Base-by-base conservation (phyloP, 169 alveolate genomes). In the Perkinsus marinus region DNA sequence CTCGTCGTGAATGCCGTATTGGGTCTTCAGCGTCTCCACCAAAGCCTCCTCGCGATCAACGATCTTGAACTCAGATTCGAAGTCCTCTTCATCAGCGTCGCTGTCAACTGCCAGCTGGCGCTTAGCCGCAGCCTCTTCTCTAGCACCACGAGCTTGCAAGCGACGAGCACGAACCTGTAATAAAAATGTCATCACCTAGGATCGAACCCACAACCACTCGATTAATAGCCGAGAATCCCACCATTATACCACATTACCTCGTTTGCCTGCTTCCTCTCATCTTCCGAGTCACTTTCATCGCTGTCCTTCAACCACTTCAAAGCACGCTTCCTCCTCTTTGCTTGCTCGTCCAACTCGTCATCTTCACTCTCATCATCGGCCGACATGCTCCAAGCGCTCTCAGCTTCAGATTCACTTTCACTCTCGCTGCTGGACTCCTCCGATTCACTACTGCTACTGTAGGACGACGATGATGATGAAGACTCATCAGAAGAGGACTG, bases 351-450 rank as follows among this genome's bases (percentile, higher is more conserved):
- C 92, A 94, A 94, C 90, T 94, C 95, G 57, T 93, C 95, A 30
- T 96, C 97, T 5, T 95, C 96, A 36, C 94, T 93, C 90, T 90
- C 92, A 36, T 94, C 96, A 26, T 94, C 96, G 93, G 95, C 95
- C 38, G 96, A 94, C 43, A 94, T 92, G 68, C 93, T 94, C 37
- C 95, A 94, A 17, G 93, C 95, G 38, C 94, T 93, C 0, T 91
- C 95, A 36, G 43, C 93, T 0, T 92, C 94, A 2, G 39, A 89
- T 9, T 90, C 93, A 17, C 68, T 46, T 0, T 0, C 94, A 0
- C 90, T 43, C 36, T 68, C 95, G 30, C 89, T 91, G 9, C 39
- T 68, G 26, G 39, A 36, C 41, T 9, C 16, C 91, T 90, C 22
- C 69, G 43, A n/a, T 89, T 92, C 68, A 30, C 79, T 57, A 57